Evolutionary conservation across 257 asterid genomes (phyloP), one percentile per base, ranked within the genome.

Genomic region (Primulina tabacum): DNA sequence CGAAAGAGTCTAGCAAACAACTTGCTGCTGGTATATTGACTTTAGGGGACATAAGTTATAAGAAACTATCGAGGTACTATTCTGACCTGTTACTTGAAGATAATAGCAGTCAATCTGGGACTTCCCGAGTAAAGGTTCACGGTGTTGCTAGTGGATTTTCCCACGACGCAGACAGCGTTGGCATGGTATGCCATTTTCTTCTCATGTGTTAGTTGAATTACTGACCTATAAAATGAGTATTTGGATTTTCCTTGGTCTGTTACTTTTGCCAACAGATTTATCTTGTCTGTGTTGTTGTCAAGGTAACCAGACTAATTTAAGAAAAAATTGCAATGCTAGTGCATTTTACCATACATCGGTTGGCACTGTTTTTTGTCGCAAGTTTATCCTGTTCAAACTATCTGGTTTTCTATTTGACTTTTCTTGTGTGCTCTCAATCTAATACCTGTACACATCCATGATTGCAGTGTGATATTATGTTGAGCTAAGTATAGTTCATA

Each of bases 1-100:
- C 97, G 16, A 92, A 82, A 78, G 99, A 93, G 84, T 90, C 99
- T 12, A 87, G 97, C 88, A 90, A 85, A 78, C 99, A 93, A 68
- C 84, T 93, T 10, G 99, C 97, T 71, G 87, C 95, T 79, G 96
- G 99, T 71, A 83, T 93, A 75, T 89, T 87, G 76, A 87, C 91
- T 35, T 79, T 93, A 76, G 96, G 97, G 59, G 99, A 93, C 67
- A 85, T 87, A 71, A 97, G 99, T 68, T 86, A 83, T 70, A 90
- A 86, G 86, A 90, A 81, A 74, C 88, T 93, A 14, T 81, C 95
- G n/a, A 83, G 90, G 85, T 93, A 90, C 82, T 93, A 85, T 68
- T 90, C 99, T 70, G 98, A 88, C 71, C 72, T 86, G 65, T 68
- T 77, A 60, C 86, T 91, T 73, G 98, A 89, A 78, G 84, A 90